phyloP scores from a whole-genome alignment of 2,329 filamentous ascomycete species.

The Penicillium sclerotigenum region DNA sequence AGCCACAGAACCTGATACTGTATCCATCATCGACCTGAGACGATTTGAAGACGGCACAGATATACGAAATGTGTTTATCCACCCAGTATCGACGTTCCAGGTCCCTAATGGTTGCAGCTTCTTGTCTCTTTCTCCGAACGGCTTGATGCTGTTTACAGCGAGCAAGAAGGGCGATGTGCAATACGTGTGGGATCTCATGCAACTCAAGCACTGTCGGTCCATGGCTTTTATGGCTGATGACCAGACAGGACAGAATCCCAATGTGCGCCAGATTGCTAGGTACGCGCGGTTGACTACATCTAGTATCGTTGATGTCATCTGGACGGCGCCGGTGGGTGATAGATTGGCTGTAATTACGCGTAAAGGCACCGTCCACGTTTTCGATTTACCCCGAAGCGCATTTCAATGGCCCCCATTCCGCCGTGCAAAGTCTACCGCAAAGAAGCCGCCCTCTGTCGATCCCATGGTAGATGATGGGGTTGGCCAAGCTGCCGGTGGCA shows the following conservation, averaged over 20 bases:
- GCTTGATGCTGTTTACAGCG: conserved; percentile 47
- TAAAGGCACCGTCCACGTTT: conserved; percentile 89
- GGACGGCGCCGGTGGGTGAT: conserved; percentile 78
- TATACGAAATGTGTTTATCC: conserved; percentile 32
- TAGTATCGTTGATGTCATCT: conserved; percentile 83
- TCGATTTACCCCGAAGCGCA: conserved; percentile 77
- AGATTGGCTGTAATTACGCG: conserved; percentile 86
- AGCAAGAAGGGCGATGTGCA: conserved; percentile 51
- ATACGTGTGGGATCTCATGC: conserved; percentile 51
- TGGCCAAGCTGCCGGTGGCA: conserved; percentile 38
- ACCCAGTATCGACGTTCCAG: conserved; percentile 46
- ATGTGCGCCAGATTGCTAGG: conserved; percentile 77
- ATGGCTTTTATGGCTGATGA: conserved; percentile 40
- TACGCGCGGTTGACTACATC: conserved; percentile 91
- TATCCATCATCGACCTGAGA: conserved; percentile 48
- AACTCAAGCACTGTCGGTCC: conserved; percentile 44
- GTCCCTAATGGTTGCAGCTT: conserved; percentile 50
- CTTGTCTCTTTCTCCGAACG: conserved; percentile 48
- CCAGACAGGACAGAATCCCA: conserved; percentile 28
- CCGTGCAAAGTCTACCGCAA: conserved; percentile 44
- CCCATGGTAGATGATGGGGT: conserved; percentile 49
- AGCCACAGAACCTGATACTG: conserved; percentile 42
- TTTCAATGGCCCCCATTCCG: conserved; percentile 79
- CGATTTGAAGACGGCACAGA: conserved; percentile 42
- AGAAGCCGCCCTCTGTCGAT: conserved; percentile 37